Evolutionary conservation across 805 yeast genomes (phyloP).

Genomic region (Metschnikowia kofuensis): DNA sequence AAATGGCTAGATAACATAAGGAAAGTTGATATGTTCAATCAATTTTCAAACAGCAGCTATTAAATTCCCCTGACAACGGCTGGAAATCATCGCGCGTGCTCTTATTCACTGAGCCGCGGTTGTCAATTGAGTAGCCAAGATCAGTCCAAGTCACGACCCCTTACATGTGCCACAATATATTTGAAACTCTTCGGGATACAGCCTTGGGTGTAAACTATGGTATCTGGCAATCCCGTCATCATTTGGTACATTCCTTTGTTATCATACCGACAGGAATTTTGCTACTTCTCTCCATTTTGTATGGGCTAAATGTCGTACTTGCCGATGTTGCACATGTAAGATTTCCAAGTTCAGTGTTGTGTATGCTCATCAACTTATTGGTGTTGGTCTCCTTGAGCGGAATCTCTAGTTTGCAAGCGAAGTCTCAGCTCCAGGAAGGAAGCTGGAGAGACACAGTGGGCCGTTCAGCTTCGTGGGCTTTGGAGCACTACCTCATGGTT

Average conservation of each 20-base stretch:
- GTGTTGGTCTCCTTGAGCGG: constrained; percentile 38
- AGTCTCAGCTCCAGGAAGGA: background rate
- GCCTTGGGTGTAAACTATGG: constrained; percentile 27
- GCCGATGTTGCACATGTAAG: constrained; percentile 42
- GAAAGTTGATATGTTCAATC: no score
- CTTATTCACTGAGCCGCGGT: no score
- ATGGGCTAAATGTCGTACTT: constrained; percentile 52
- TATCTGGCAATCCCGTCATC: constrained; percentile 28
- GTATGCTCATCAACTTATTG: constrained; percentile 60
- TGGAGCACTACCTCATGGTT: constrained; percentile 30
- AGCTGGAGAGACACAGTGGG: constrained; percentile 17
- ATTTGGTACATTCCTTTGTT: constrained; percentile 38
- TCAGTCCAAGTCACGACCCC: no score
- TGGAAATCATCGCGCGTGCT: no score
- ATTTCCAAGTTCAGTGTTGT: constrained; percentile 70
- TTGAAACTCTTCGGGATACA: constrained; percentile 3
- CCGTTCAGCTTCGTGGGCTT: constrained; percentile 18
- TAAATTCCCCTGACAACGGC: no score
- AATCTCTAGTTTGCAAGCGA: constrained; percentile 1
- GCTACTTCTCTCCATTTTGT: constrained; percentile 43
- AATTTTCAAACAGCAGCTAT: no score
- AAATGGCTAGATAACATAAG: no score
- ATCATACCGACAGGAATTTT: constrained; percentile 50
- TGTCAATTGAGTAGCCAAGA: no score
- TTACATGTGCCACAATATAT: no score